Conservation (phyloP, 129 eudicot species). For the Centrapalus pauciflorus region DNA sequence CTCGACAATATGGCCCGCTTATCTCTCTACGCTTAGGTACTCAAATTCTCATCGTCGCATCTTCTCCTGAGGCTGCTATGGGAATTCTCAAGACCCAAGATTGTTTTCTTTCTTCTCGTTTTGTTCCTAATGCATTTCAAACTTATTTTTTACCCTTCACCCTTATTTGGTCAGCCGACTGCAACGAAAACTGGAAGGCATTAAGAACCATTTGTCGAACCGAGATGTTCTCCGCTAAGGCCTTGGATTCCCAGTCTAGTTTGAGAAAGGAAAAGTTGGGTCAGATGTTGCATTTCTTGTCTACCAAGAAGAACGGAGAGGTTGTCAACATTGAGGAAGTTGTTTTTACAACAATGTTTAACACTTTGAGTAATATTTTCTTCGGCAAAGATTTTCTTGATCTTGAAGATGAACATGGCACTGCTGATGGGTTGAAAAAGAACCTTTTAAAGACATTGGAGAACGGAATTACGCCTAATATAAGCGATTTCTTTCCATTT, state of each 20-base stretch:
- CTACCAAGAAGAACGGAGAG: constrained; percentile 13
- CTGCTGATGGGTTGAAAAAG: constrained; percentile 14
- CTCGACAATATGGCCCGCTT: constrained; percentile 18
- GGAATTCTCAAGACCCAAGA: constrained; percentile 30
- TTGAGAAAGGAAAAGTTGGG: constrained; percentile 10
- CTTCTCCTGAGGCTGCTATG: constrained; percentile 25
- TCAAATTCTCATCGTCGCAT: constrained; percentile 24
- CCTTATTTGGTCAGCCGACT: constrained; percentile 20
- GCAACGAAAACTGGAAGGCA: constrained; percentile 15
- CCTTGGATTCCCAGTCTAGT: constrained; percentile 25
- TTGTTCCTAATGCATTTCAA: constrained; percentile 11
- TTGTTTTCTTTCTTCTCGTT: constrained; percentile 17
- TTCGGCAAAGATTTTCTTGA: constrained; percentile 17
- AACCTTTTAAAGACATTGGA: neutral
- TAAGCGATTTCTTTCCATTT: constrained; percentile 6
- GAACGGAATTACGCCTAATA: constrained; percentile 5
- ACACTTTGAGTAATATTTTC: constrained; percentile 16
- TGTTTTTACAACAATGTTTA: constrained; percentile 28
- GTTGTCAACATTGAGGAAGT: constrained; percentile 27
- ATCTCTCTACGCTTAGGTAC: constrained; percentile 27
- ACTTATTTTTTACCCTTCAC: neutral
- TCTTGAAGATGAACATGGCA: neutral
- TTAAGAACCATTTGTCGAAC: constrained; percentile 22
- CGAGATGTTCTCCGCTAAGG: constrained; percentile 21
- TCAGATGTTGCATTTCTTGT: constrained; percentile 17